Percentiles rank a stretch among this genome's conserved stretches.
Conservation (phyloP, 768 basidiomycete species). For the Lactarius psammicola region DNA sequence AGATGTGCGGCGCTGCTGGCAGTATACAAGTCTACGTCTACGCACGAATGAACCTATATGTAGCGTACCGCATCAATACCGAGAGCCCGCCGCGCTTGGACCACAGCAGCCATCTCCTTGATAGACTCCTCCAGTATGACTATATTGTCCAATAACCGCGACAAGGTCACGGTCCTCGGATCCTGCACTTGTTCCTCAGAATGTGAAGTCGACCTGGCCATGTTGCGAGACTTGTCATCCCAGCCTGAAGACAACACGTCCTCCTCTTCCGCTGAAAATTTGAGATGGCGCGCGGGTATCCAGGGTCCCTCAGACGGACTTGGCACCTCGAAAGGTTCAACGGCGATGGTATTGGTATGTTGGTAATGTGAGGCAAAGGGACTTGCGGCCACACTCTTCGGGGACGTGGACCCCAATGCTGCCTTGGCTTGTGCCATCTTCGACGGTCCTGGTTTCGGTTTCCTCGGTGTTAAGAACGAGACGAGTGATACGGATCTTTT, state of each 20-base stretch:
- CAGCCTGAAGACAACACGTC: constrained; percentile 63
- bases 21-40: not conserved
- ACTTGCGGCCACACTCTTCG: constrained; percentile 56
- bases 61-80: constrained; percentile 84
- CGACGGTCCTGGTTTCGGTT: constrained; percentile 46
- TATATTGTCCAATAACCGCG: constrained; percentile 86
- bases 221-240: constrained; percentile 38
- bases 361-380: constrained; percentile 87
- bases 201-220: constrained; percentile 29
- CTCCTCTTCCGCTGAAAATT: constrained; percentile 62
- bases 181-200: constrained; percentile 35
- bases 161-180: constrained; percentile 61
- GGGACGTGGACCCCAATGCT: constrained; percentile 45
- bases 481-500: constrained; percentile 62
- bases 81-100: constrained; percentile 77
- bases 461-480: constrained; percentile 78
- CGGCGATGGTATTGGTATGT: constrained; percentile 63
- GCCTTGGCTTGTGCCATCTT: constrained; percentile 33
- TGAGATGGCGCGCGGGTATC: constrained; percentile 52
- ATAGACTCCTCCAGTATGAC: constrained; percentile 94
- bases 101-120: constrained; percentile 86
- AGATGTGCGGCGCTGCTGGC: not conserved
- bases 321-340: constrained; percentile 68
- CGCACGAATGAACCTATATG: constrained; percentile 41
- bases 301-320: constrained; percentile 60